phyloP scores from a whole-genome alignment of 805 yeast genomes.

The Candida broadrunensis region DNA sequence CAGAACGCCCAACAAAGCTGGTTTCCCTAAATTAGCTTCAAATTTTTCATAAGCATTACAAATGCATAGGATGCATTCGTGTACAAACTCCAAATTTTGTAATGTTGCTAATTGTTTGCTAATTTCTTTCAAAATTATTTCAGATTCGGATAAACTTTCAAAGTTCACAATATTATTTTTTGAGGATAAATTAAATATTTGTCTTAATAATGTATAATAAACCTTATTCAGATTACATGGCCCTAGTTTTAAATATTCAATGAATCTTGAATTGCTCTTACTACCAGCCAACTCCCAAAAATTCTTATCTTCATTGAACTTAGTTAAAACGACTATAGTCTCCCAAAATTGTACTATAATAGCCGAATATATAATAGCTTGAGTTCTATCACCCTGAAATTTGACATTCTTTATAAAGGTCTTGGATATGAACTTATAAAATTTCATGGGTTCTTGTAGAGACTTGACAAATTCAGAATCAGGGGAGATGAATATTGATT shows the following conservation, averaged over 20 bases:
- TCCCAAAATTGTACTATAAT: slow-evolving; percentile 48
- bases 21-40: neutral
- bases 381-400: slow-evolving; percentile 13
- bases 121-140: neutral
- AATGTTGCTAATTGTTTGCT: neutral
- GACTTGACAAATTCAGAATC: slow-evolving; percentile 11
- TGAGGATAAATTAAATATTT: slow-evolving; percentile 17
- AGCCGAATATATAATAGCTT: slow-evolving; percentile 42
- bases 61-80: neutral
- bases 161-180: too few relatives aligned
- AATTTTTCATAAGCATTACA: neutral
- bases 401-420: slow-evolving; percentile 43
- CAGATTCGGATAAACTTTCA: neutral
- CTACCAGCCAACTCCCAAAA: slow-evolving; percentile 53
- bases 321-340: slow-evolving; percentile 41
- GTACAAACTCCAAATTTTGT: neutral
- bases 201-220: slow-evolving; percentile 37
- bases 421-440: slow-evolving; percentile 43
- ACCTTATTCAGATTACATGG: slow-evolving; percentile 50
- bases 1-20: neutral
- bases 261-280: slow-evolving; percentile 38
- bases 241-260: slow-evolving; percentile 49
- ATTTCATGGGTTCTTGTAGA: slow-evolving; percentile 14
- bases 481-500: slow-evolving; percentile 16
- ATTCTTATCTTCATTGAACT: slow-evolving; percentile 25